Percentiles rank a stretch among this genome's conserved stretches.
These are phyloP conservation scores for Oryza nivara DNA, from an alignment of 176 grass and related monocot genomes.

Conservation along the genomic window DNA sequence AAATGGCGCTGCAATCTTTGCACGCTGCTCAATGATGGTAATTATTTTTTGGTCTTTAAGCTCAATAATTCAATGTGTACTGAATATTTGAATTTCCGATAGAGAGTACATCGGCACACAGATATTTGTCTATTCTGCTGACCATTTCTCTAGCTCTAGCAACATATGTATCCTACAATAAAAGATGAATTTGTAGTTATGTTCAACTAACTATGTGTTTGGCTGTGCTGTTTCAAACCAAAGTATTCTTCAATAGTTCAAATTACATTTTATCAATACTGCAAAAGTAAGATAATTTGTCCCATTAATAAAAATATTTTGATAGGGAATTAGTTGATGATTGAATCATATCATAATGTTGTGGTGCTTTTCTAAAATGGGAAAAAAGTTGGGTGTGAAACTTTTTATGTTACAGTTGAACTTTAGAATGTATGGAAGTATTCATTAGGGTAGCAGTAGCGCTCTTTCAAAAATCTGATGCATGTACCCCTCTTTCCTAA, in stretches of 20 bases:
- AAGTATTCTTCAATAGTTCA: neutral
- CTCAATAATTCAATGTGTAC: neutral
- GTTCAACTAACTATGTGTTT: neutral
- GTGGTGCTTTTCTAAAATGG: neutral
- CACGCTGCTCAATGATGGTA: conserved; percentile 95
- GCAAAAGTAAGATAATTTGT: neutral
- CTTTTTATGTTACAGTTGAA: conserved; percentile 3
- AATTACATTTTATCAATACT: neutral
- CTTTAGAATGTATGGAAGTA: neutral
- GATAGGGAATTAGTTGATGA: conserved; percentile 12
- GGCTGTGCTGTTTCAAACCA: neutral
- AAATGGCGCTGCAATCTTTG: conserved; percentile 99
- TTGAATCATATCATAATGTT: conserved; percentile 5
- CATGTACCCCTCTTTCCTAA: neutral
- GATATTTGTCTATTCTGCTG: neutral
- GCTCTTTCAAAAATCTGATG: neutral
- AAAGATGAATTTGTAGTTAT: neutral
- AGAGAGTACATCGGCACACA: neutral
- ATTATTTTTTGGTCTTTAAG: conserved; percentile 17
- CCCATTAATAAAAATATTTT: neutral
- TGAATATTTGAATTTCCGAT: neutral
- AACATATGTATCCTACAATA: neutral
- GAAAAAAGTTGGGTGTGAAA: neutral
- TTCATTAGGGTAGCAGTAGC: neutral
- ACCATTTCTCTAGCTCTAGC: neutral